These are phyloP conservation scores for Baorangia bicolor DNA, from an alignment of 768 basidiomycete species.

Conservation along the genomic window DNA sequence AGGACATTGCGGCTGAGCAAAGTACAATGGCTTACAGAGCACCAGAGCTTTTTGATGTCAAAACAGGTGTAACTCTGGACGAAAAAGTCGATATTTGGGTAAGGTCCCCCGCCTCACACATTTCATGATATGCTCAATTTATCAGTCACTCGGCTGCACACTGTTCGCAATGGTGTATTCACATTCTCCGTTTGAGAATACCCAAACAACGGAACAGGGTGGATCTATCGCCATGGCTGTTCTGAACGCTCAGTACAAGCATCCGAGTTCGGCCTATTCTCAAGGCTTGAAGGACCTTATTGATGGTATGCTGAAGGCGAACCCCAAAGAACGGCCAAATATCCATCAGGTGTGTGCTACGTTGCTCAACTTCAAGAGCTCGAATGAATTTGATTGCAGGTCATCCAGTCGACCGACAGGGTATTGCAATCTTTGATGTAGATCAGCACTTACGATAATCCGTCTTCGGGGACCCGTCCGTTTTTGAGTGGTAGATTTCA, in stretches of 20 bases:
- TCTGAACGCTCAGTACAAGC: slow-evolving; percentile 87
- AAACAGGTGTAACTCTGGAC: slow-evolving; percentile 81
- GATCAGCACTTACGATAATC: background rate
- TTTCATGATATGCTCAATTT: slow-evolving; percentile 6
- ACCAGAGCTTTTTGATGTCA: slow-evolving; percentile 96
- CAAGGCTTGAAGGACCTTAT: slow-evolving; percentile 81
- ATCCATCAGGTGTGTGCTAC: slow-evolving; percentile 67
- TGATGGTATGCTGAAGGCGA: slow-evolving; percentile 78
- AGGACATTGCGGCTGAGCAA: slow-evolving; percentile 96
- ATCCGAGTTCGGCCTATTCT: slow-evolving; percentile 84
- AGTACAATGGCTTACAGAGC: slow-evolving; percentile 99
- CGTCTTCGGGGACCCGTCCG: background rate
- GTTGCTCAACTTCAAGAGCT: background rate
- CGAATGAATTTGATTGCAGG: slow-evolving; percentile 38
- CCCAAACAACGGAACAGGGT: slow-evolving; percentile 88
- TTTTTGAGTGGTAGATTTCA: slow-evolving; percentile 8
- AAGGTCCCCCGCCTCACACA: slow-evolving; percentile 23
- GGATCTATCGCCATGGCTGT: slow-evolving; percentile 98
- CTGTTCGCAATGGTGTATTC: slow-evolving; percentile 93
- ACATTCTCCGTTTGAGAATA: slow-evolving; percentile 95
- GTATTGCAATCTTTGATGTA: slow-evolving; percentile 60
- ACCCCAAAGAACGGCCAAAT: slow-evolving; percentile 80
- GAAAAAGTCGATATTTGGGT: slow-evolving; percentile 99
- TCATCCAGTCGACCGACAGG: slow-evolving; percentile 63
- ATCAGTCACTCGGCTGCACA: slow-evolving; percentile 91